Conservation (phyloP, 371 early-diverging fungal species). For the Entomophthora muscae region DNA sequence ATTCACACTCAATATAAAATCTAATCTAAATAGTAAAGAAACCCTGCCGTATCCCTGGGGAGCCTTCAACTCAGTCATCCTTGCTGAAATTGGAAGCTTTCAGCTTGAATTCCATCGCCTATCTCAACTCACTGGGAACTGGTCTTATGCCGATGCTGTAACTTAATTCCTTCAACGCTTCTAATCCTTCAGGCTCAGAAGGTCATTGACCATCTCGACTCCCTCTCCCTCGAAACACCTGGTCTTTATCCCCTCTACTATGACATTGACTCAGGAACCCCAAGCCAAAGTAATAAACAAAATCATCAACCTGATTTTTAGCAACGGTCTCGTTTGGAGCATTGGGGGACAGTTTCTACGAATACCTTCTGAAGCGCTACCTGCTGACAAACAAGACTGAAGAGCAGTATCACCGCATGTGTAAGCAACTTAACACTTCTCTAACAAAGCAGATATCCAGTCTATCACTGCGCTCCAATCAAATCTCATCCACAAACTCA, state of each 20-base stretch:
- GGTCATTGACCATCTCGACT: background rate
- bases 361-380: slow-evolving; percentile 1
- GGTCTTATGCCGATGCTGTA: background rate
- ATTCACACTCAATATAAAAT: background rate
- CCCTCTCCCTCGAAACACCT: background rate
- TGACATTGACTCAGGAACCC: slow-evolving; percentile 7
- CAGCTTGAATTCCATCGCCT: background rate
- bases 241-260: slow-evolving; percentile 12
- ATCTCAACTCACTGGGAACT: background rate
- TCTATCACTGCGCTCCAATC: background rate
- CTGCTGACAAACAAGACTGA: background rate
- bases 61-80: background rate
- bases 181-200: slow-evolving; percentile 1
- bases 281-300: background rate
- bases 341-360: slow-evolving; percentile 6
- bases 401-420: background rate
- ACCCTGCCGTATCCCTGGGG: no score
- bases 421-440: background rate
- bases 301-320: no score
- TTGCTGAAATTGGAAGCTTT: background rate
- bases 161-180: background rate
- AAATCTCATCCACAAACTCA: background rate
- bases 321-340: background rate
- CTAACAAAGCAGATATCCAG: background rate
- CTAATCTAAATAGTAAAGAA: background rate